Conservation (phyloP, 345 rosid species). For the Heritiera fomes region DNA sequence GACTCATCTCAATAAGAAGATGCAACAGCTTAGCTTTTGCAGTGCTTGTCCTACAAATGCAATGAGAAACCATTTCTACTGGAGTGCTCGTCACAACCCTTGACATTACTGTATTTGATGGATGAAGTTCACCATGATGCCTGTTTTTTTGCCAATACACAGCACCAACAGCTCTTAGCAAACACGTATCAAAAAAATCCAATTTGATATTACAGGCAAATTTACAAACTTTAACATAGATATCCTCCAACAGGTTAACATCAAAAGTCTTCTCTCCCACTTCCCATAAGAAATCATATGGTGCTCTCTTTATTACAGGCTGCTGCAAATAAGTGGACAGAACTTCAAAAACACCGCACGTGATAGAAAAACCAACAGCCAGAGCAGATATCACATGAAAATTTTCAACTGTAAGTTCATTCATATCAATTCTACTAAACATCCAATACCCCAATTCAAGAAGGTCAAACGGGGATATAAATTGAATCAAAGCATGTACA, state of each 20-base stretch:
- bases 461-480: constrained; percentile 71
- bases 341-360: constrained; percentile 66
- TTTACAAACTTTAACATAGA: constrained; percentile 55
- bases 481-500: constrained; percentile 53
- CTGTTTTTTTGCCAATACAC: constrained; percentile 39
- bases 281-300: constrained; percentile 57
- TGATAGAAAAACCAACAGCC: constrained; percentile 60
- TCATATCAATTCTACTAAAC: constrained; percentile 45
- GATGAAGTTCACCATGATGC: constrained; percentile 50
- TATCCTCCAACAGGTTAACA: constrained; percentile 54
- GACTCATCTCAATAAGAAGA: constrained; percentile 71
- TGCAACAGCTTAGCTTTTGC: constrained; percentile 63
- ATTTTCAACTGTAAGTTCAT: constrained; percentile 29
- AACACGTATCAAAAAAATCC: constrained; percentile 56
- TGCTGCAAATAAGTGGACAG: constrained; percentile 55
- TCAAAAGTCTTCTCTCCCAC: constrained; percentile 46
- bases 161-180: constrained; percentile 60
- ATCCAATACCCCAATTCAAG: constrained; percentile 60
- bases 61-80: constrained; percentile 56
- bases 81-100: constrained; percentile 62
- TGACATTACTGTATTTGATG: constrained; percentile 49
- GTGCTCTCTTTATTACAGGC: constrained; percentile 39
- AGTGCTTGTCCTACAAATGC: constrained; percentile 45
- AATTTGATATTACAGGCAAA: constrained; percentile 48
- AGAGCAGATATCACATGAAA: constrained; percentile 35